Base-by-base conservation (phyloP, 1,284 basidiomycete species). In the Leccinum fallax region DNA sequence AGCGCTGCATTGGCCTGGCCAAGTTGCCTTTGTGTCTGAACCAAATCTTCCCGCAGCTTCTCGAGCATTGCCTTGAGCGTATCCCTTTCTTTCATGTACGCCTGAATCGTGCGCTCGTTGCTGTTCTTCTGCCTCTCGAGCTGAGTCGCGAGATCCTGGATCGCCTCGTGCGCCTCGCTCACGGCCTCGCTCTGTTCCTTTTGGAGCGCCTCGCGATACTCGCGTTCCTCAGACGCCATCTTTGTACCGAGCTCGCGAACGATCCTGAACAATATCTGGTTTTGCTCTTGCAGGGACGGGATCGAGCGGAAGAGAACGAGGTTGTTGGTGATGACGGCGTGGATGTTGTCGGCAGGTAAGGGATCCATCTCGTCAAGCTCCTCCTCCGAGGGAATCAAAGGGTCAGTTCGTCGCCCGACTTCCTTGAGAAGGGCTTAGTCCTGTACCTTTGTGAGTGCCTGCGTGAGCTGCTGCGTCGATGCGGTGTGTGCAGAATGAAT, bases 261-360 rank as follows among this genome's bases (percentile, higher is more conserved):
- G 63, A 97, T 88, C 71, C 85, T 88, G 34, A 99, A 80, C 9
- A 98, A 80, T 67, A 91, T 91, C 76, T 92, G 88, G 74, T 99
- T 99, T 78, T 97, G 95, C 55, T 89, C 85, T 70, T 97, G 94
- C 30, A 99, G 79, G 21, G 85, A 83, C 10, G 86, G 83, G 55
- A 98, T 86, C 1, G 89, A 92, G 53, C 83, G 83, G 87, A 96
- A 99, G 28, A 94, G 85, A 53, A 98, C 92, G 13, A 99, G 86
- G 69, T 95, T 85, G 71, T 92, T 92, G 24, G 93, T 92, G 75
- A 98, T 97, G 65, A 98, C 86, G 0, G 81, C 80, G 65, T 95
- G 88, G 30, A 89, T 87, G 64, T 85, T 83, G 58, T 85, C 82
- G 2, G 83, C 83, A 5, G 83, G 83, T 55, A 46, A 66, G 34